Base-by-base conservation (phyloP, 768 basidiomycete species). In the Cyclocybe cylindracea region DNA sequence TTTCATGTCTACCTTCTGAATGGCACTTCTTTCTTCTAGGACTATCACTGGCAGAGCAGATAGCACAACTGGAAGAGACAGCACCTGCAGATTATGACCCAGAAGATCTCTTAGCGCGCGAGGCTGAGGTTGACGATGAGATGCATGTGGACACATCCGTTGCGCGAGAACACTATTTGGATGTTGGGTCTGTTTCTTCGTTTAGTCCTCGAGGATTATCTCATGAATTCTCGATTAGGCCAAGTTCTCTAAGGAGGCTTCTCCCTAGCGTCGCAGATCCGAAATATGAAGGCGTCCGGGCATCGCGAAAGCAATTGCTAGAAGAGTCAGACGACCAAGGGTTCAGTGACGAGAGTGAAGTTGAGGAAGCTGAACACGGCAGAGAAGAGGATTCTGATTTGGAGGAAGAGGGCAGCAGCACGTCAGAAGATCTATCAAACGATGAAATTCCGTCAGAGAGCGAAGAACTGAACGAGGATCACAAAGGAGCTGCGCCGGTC, bases 41-140 rank as follows among this genome's bases (percentile, higher is more conserved):
- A 14, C 66, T 87, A 34, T 84, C 87, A 3, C 78, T 91, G 19
- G 85, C 83, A 3, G 82, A 95, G 64, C 93, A 96, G 63, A 83
- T 97, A 38, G 87, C 87, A 35, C 80, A 87, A 62, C 82, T 98
- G 19, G 80, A 90, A 42, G 82, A 89, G 46, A 71, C 85, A 16
- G 78, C 84, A 9, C 89, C 89, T 44, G 69, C 61, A 89, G 89
- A 91, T 62, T 76, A 83, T 61, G 90, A 94, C 67, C 87, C 86
- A 9, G 92, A 94, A 66, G 84, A 86, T 56, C 63, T 78, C 58
- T 83, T 83, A 33, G 82, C 80, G 42, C 73, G 76, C 53, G 80
- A 74, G 32, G 64, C 69, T 14, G 75, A 81, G 58, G 67, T 71
- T 42, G 74, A 79, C 36, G 72, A 77, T 54, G 69, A 65, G 14